These are phyloP conservation scores for Globisporangium mamillatum DNA, from an alignment of 352 stramenopile species.

Conservation along the genomic window DNA sequence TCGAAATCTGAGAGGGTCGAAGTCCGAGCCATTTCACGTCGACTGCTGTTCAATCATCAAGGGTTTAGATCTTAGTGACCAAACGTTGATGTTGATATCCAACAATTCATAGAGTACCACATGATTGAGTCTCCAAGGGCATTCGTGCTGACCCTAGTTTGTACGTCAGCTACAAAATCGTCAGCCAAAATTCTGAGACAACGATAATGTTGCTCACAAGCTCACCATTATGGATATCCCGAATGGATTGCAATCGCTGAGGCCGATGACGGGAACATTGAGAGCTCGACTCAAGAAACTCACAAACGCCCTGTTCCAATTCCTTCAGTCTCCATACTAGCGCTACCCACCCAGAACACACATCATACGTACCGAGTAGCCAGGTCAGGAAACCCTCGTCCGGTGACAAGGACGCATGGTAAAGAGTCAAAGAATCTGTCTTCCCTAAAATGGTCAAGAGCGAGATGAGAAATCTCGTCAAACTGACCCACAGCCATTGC, in stretches of 20 bases:
- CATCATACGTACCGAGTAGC: slow-evolving; percentile 65
- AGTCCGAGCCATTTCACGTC: slow-evolving; percentile 93
- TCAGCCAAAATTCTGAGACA: neutral
- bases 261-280: slow-evolving; percentile 84
- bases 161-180: slow-evolving; percentile 76
- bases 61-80: neutral
- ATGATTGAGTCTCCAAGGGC: slow-evolving; percentile 66
- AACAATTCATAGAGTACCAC: slow-evolving; percentile 27
- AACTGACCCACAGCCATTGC: neutral
- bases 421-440: slow-evolving; percentile 84
- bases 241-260: slow-evolving; percentile 95
- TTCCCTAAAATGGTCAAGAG: slow-evolving; percentile 37
- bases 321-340: neutral
- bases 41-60: slow-evolving; percentile 29
- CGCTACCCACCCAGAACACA: neutral
- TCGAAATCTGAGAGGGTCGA: slow-evolving; percentile 72
- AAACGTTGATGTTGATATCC: neutral
- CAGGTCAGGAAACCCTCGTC: slow-evolving; percentile 93
- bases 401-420: slow-evolving; percentile 92
- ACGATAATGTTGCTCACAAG: neutral
- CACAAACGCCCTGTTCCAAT: slow-evolving; percentile 67
- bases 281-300: slow-evolving; percentile 69
- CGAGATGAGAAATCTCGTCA: neutral
- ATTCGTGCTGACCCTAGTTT: slow-evolving; percentile 84
- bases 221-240: slow-evolving; percentile 90